Conservation (phyloP, 306 rosid species). For the Gynostemma pentaphyllum region DNA sequence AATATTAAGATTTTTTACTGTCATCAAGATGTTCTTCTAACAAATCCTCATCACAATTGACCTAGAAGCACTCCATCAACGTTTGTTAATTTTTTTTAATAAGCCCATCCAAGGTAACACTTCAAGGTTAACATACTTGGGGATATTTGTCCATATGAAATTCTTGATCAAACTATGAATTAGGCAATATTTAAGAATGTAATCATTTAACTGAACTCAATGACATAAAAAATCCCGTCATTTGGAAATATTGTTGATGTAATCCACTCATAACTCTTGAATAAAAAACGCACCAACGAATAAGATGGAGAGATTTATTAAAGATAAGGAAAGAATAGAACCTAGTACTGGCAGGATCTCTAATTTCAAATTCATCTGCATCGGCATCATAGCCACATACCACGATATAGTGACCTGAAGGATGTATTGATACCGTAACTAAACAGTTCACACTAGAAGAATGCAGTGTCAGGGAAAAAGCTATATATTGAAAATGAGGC, state of each 20-base stretch:
- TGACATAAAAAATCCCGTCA: neutral
- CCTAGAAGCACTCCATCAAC: neutral
- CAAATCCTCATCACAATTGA: neutral
- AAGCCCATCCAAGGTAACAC: neutral
- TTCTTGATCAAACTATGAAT: neutral
- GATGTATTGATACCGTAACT: slow-evolving; percentile 13
- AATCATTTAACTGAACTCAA: too few species aligned
- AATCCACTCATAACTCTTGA: neutral
- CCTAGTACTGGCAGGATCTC: slow-evolving; percentile 92
- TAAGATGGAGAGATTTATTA: neutral
- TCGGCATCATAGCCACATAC: slow-evolving; percentile 82
- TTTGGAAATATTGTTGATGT: neutral
- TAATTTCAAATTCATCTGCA: slow-evolving; percentile 89
- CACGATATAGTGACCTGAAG: slow-evolving; percentile 78
- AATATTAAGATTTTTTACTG: neutral
- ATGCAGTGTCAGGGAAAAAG: neutral
- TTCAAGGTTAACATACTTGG: neutral
- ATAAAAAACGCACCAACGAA: neutral
- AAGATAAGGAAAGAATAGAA: slow-evolving; percentile 19
- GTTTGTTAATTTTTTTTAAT: neutral
- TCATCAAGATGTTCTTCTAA: neutral
- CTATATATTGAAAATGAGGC: slow-evolving; percentile 8
- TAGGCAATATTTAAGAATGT: neutral
- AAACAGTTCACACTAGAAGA: slow-evolving; percentile 3
- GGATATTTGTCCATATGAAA: neutral